phyloP scores from a whole-genome alignment of 2,329 filamentous ascomycete species.

The Xylariaceae sp. region DNA sequence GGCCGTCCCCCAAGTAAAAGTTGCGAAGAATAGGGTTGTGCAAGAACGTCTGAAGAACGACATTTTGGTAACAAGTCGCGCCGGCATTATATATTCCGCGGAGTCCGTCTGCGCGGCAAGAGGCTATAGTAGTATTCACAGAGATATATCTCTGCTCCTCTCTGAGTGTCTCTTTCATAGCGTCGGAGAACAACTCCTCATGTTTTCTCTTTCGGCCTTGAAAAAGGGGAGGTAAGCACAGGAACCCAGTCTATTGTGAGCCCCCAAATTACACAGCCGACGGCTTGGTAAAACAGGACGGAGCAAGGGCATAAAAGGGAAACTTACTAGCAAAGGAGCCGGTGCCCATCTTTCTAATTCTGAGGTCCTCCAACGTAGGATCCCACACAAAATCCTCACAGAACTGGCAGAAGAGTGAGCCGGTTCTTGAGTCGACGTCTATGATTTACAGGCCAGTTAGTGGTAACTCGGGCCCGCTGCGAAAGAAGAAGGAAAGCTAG shows the following conservation, averaged over 20 bases:
- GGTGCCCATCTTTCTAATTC: conserved; percentile 63
- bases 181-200: conserved; percentile 62
- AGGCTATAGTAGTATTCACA: conserved; percentile 69
- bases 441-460: conserved; percentile 5
- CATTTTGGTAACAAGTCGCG: conserved; percentile 98
- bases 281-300: not conserved
- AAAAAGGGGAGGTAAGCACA: not conserved
- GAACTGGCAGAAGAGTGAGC: conserved; percentile 71
- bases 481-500: not conserved
- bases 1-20: conserved; percentile 87
- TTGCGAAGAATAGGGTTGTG: conserved; percentile 90
- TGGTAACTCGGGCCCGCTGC: not conserved
- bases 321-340: conserved; percentile 58
- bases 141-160: conserved; percentile 74
- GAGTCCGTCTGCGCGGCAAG: conserved; percentile 80
- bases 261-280: not conserved
- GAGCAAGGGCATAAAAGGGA: not conserved
- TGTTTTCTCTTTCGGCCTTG: conserved; percentile 67
- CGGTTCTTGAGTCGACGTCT: conserved; percentile 75
- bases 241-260: not conserved
- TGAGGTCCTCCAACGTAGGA: conserved; percentile 69
- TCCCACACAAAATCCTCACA: conserved; percentile 82
- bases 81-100: conserved; percentile 95
- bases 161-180: conserved; percentile 41
- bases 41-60: conserved; percentile 86